Conservation (phyloP, 2,329 filamentous ascomycete species). For the Tolypocladium amazonense region DNA sequence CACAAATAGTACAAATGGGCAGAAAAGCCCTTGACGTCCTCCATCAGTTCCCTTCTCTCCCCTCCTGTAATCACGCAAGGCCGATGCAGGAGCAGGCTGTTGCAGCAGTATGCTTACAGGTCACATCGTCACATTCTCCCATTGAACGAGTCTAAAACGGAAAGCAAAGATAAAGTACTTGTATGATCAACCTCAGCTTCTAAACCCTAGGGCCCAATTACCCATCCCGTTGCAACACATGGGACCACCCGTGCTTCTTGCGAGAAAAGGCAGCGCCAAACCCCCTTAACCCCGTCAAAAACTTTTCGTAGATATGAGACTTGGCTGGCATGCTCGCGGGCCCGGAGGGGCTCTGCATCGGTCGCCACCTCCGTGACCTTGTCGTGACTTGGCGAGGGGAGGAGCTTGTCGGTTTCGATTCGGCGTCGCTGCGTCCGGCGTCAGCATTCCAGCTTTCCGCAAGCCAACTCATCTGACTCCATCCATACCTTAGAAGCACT, state of each 20-base stretch:
- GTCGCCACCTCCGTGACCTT: slow-evolving; percentile 34
- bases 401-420: slow-evolving; percentile 21
- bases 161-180: slow-evolving; percentile 38
- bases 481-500: slow-evolving; percentile 91
- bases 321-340: slow-evolving; percentile 37
- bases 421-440: slow-evolving; percentile 14
- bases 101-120: not conserved
- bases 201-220: slow-evolving; percentile 36
- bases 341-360: slow-evolving; percentile 31
- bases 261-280: slow-evolving; percentile 36
- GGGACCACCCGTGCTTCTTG: slow-evolving; percentile 33
- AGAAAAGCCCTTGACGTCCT: not conserved
- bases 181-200: slow-evolving; percentile 47
- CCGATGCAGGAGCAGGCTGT: not conserved
- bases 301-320: slow-evolving; percentile 48
- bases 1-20: not conserved
- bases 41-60: not conserved
- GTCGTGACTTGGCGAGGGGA: slow-evolving; percentile 24
- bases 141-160: slow-evolving; percentile 22
- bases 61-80: not conserved
- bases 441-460: slow-evolving; percentile 10
- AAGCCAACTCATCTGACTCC: slow-evolving; percentile 2
- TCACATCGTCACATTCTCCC: slow-evolving; percentile 9
- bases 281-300: slow-evolving; percentile 43
- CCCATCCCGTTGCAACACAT: slow-evolving; percentile 40